These are phyloP conservation scores for Starmerella apis DNA, from an alignment of 805 yeast species.

Conservation along the genomic window DNA sequence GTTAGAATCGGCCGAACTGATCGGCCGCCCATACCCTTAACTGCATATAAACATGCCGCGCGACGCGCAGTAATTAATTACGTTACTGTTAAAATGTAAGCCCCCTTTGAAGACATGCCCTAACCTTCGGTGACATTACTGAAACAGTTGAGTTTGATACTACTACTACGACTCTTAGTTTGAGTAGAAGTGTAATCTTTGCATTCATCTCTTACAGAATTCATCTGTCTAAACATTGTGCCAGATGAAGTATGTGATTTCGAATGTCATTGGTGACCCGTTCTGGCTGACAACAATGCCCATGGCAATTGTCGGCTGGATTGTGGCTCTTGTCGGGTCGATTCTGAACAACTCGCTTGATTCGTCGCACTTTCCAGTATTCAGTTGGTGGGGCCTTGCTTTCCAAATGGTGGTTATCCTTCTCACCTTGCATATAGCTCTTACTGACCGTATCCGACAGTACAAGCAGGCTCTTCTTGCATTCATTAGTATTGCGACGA, in stretches of 20 bases:
- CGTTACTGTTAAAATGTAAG: too few species aligned
- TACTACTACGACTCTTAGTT: neutral
- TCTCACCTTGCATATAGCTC: conserved; percentile 43
- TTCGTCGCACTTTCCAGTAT: conserved; percentile 51
- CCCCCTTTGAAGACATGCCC: conserved; percentile 1
- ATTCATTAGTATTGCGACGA: conserved; percentile 56
- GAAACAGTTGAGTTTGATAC: neutral
- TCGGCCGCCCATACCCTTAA: neutral
- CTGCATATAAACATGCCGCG: conserved; percentile 1
- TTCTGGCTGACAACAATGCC: conserved; percentile 76
- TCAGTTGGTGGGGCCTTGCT: conserved; percentile 95
- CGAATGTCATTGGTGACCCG: conserved; percentile 64
- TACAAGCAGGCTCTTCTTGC: conserved; percentile 50
- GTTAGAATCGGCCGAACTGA: too few species aligned
- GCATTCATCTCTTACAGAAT: neutral
- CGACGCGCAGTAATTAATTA: conserved; percentile 8
- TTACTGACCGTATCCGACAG: conserved; percentile 53
- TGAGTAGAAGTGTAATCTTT: neutral
- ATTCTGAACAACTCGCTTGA: conserved; percentile 41
- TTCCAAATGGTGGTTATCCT: conserved; percentile 57
- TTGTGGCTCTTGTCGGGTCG: conserved; percentile 80
- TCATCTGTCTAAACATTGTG: too few species aligned
- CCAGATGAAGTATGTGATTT: conserved; percentile 15
- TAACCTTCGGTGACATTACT: neutral
- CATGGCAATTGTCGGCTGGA: conserved; percentile 69